Evolutionary conservation across 2,329 filamentous ascomycete species (phyloP).

Genomic region (Calonectria crousiana): DNA sequence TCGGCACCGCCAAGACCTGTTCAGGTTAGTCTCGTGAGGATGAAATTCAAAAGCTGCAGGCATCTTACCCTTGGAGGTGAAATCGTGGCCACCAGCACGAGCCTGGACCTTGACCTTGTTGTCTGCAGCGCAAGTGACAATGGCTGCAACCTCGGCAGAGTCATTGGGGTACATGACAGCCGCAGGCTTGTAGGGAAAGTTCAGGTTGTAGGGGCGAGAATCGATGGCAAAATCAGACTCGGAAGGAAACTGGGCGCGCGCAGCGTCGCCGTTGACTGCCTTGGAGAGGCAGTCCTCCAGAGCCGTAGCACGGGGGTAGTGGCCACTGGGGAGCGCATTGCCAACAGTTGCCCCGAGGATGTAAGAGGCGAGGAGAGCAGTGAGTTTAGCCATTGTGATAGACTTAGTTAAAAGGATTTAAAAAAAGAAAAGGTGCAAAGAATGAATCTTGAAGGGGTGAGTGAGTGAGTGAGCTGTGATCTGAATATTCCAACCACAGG

Average conservation of each 20-base stretch:
- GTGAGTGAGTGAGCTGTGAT: neutral
- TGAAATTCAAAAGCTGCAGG: too few relatives aligned
- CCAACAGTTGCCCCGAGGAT: neutral
- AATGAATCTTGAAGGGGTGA: neutral
- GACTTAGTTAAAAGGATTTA: neutral
- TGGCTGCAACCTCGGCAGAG: neutral
- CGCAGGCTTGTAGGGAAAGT: neutral
- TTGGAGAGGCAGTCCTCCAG: neutral
- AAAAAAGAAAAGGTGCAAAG: neutral
- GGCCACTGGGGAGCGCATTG: neutral
- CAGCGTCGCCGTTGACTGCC: neutral
- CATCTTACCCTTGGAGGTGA: neutral
- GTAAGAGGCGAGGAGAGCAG: neutral
- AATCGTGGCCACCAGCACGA: neutral
- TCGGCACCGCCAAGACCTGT: neutral
- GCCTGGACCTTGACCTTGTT: conserved; percentile 1
- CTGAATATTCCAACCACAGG: neutral
- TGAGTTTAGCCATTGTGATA: neutral
- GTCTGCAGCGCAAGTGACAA: neutral
- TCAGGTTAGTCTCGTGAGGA: neutral
- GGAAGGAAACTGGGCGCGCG: neutral
- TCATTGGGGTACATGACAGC: neutral
- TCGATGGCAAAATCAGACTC: neutral
- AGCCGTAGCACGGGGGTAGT: neutral
- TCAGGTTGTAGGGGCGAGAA: neutral